Evolutionary conservation across 208 protist species (phyloP), one percentile per base, ranked within the genome.

Genomic region (Giardia duodenalis): DNA sequence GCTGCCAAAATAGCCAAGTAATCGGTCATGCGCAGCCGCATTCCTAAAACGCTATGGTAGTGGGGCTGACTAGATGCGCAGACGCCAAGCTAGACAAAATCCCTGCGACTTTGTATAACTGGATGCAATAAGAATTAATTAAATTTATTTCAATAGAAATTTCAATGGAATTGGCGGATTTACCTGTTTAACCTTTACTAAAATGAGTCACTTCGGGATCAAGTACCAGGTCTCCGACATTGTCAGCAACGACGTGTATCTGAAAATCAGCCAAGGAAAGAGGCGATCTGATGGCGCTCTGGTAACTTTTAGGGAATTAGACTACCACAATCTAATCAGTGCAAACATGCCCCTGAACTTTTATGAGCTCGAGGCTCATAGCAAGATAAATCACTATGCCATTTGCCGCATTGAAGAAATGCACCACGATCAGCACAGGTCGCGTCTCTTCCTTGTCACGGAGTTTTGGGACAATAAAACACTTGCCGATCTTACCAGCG

Each of bases 331-430:
- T 76, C 57, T 76, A 39, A 39, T 76, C 10, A 30, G 57, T 76
- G 57, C 57, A 39, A 39, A 10, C 19, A 76, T 76, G 57, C 30
- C 57, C 30, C 57, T 76, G 57, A 30, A 76, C 30, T 76, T 76
- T 76, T 39, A 30, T 76, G 57, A 76, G 57, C 57, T 76, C 10
- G 57, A 76, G 57, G 10, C 57, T 76, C 57, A 76, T 30, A 39
- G 19, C 30, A 10, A 30, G 57, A 30, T 30, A 39, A 76, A 76
- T 30, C 57, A 76, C 30, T 76, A 76, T 76, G 57, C 57, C 57
- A 76, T 76, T 30, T 76, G 57, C 57, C 57, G 57, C 57, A 76
- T 76, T 76, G 57, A 76, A 30, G 57, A 76, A 30, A 76, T 76
- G 57, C 57, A 76, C 57, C 10, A 76, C 57, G 57, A 76, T 76